phyloP scores from a whole-genome alignment of 495 filamentous ascomycete genomes.

The Cetradonia linearis region DNA sequence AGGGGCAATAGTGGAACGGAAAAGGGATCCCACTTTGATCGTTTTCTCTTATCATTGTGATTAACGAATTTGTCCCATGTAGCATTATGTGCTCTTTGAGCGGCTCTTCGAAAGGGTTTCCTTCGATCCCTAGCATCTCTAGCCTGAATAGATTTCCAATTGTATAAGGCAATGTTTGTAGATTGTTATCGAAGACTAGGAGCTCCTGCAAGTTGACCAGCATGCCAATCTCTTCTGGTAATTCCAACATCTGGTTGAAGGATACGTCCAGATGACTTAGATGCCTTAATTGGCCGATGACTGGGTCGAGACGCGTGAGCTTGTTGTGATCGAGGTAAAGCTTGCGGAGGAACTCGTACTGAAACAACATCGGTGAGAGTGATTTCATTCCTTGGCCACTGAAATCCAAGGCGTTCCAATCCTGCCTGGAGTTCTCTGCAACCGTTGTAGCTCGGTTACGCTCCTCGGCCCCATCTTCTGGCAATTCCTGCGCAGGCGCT shows the following conservation, averaged over 20 bases:
- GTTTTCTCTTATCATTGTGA: slow-evolving; percentile 70
- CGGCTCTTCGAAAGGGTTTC: slow-evolving; percentile 68
- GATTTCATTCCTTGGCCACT: slow-evolving; percentile 85
- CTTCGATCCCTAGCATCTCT: slow-evolving; percentile 83
- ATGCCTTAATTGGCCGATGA: slow-evolving; percentile 69
- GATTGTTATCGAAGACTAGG: slow-evolving; percentile 77
- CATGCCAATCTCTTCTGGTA: slow-evolving; percentile 94
- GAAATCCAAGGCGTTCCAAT: slow-evolving; percentile 86
- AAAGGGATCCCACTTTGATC: slow-evolving; percentile 56
- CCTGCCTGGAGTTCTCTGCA: slow-evolving; percentile 56
- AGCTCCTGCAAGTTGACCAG: slow-evolving; percentile 74
- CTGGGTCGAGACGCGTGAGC: slow-evolving; percentile 59
- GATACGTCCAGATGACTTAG: slow-evolving; percentile 78
- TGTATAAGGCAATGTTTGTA: slow-evolving; percentile 71
- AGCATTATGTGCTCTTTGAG: slow-evolving; percentile 70
- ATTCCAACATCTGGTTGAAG: slow-evolving; percentile 67
- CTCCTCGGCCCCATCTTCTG: slow-evolving; percentile 51
- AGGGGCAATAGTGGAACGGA: background rate
- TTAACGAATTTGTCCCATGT: slow-evolving; percentile 73
- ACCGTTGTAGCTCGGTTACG: slow-evolving; percentile 48
- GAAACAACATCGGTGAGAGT: slow-evolving; percentile 66
- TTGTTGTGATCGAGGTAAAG: slow-evolving; percentile 89
- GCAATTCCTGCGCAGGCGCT: slow-evolving; percentile 45
- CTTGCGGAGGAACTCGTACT: slow-evolving; percentile 76
- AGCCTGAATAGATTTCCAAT: slow-evolving; percentile 77